Evolutionary conservation across 805 yeast species (phyloP), one percentile per base, ranked within the genome.

Genomic region (Allodekkera sacchari): DNA sequence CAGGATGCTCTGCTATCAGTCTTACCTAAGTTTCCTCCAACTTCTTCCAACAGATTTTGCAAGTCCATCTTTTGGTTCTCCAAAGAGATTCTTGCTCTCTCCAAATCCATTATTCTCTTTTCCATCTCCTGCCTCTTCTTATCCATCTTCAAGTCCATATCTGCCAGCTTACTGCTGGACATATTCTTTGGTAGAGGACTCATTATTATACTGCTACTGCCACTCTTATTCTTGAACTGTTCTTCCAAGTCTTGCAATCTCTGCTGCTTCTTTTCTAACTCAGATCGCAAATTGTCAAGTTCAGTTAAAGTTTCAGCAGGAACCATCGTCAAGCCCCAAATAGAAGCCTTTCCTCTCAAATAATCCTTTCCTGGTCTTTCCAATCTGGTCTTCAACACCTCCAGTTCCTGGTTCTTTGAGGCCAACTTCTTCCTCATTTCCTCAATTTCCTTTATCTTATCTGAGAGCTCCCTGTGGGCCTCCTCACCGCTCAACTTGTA

Each of bases 181-280:
- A n/a, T n/a, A n/a, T n/a, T n/a, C n/a, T n/a, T n/a, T n/a, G n/a
- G n/a, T n/a, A n/a, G n/a, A n/a, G n/a, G n/a, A n/a, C n/a, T n/a
- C n/a, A n/a, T n/a, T n/a, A n/a, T n/a, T n/a, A n/a, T n/a, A n/a
- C n/a, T n/a, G n/a, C n/a, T n/a, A n/a, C n/a, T n/a, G n/a, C n/a
- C n/a, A n/a, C n/a, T n/a, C n/a, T n/a, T n/a, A n/a, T n/a, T n/a
- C n/a, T n/a, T n/a, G n/a, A 34, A 32, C 11, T 22, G 18, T 14
- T 18, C 25, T 12, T 40, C 34, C 8, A 41, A 18, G n/a, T 35
- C 39, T n/a, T 34, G 32, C 7, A 41, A 15, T 15, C 27, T 23
- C 12, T 27, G 21, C 16, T 38, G 32, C 19, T 37, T 34, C 1
- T 36, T 27, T 29, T 32, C 37, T 23, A 42, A n/a, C 25, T 41